A percentile compares a stretch with the other conserved stretches of the same genome.
Evolutionary conservation across 306 rosid genomes (phyloP).

Genomic region (Vigna trinervia): DNA sequence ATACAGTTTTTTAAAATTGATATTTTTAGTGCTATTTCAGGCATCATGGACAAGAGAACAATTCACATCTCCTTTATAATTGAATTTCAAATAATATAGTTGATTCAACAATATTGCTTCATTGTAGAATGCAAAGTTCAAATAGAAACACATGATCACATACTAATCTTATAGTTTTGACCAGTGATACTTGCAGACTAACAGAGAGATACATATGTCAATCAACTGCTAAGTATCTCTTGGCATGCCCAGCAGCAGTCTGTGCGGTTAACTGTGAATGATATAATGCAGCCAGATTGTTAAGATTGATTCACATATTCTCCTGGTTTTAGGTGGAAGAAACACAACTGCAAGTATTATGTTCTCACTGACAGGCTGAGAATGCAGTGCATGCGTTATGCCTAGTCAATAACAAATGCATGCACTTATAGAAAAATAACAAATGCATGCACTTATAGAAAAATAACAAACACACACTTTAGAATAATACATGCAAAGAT

Average conservation of each 20-base stretch:
- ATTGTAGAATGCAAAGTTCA: not conserved
- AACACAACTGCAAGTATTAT: not conserved
- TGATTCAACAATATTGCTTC: not conserved
- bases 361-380: not conserved
- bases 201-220: not conserved
- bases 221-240: too few species aligned
- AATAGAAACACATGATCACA: not conserved
- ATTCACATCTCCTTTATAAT: not conserved
- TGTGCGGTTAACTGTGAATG: not conserved
- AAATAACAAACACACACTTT: not conserved
- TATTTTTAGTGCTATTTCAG: not conserved
- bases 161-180: not conserved
- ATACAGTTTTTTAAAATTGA: conserved; percentile 11
- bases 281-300: not conserved
- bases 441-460: too few species aligned
- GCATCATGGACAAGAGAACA: not conserved
- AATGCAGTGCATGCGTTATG: not conserved
- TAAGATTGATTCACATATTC: conserved; percentile 1
- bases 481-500: not conserved
- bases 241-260: not conserved
- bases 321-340: not conserved
- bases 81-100: not conserved
- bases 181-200: not conserved
- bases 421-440: too few species aligned
- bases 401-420: not conserved